Evolutionary conservation across 2,329 filamentous ascomycete genomes (phyloP).

Genomic region (Fusarium chuoi): DNA sequence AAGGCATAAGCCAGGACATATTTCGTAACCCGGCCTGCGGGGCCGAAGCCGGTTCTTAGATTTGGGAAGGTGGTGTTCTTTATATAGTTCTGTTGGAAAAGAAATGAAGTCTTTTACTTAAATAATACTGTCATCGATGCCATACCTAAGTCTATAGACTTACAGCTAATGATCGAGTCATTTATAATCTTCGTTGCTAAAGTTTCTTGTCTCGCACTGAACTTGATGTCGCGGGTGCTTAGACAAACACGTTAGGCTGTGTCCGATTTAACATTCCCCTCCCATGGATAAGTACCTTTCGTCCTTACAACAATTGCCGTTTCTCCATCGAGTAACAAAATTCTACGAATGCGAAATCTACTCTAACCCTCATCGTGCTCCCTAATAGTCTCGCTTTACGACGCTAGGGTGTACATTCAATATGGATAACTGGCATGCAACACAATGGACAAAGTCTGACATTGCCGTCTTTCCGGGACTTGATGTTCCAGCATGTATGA

Average conservation of each 20-base stretch:
- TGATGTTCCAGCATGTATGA: neutral
- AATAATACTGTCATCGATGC: too few species aligned
- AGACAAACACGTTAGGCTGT: neutral
- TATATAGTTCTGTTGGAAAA: neutral
- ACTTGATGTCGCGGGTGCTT: too few species aligned
- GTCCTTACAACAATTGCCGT: fast-evolving
- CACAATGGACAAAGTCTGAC: neutral
- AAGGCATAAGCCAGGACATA: neutral
- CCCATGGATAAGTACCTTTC: neutral
- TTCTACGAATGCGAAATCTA: fast-evolving
- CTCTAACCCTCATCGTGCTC: fast-evolving
- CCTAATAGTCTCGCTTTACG: fast-evolving
- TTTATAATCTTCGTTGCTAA: too few species aligned
- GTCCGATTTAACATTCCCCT: neutral
- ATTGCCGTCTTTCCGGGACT: neutral
- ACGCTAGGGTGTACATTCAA: fast-evolving
- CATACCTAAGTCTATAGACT: too few species aligned
- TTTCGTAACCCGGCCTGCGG: neutral
- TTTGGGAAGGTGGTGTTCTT: neutral
- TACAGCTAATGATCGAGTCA: too few species aligned
- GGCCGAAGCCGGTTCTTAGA: neutral
- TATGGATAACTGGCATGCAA: neutral
- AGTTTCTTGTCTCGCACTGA: too few species aligned
- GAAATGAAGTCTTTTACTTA: too few species aligned
- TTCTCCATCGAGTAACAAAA: neutral